Conservation (phyloP, 495 filamentous ascomycete genomes). For the Trichoderma erinaceum region DNA sequence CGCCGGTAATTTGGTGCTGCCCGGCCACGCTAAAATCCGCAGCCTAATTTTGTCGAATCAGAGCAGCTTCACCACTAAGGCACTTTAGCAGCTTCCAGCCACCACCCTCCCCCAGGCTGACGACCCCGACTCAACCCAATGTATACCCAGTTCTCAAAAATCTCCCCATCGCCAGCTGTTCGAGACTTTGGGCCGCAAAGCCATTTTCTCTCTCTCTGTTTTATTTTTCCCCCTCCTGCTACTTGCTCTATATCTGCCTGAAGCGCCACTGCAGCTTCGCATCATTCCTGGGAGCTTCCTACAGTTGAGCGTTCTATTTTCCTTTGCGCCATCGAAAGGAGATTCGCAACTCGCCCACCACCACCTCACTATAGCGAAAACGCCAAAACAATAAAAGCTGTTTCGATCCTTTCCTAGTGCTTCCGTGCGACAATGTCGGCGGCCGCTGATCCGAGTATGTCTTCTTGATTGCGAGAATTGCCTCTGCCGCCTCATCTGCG, state of each 20-base stretch:
- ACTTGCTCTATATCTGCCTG: neutral
- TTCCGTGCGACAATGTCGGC: slow-evolving; percentile 13
- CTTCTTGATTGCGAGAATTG: neutral
- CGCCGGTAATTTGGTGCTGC: neutral
- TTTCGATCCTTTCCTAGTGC: neutral
- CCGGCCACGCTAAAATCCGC: slow-evolving; percentile 10
- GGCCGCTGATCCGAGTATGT: neutral
- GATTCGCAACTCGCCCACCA: neutral
- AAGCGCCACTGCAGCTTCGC: neutral
- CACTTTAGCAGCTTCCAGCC: neutral
- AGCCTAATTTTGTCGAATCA: slow-evolving; percentile 4
- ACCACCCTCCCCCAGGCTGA: slow-evolving; percentile 7
- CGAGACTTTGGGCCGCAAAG: slow-evolving; percentile 6
- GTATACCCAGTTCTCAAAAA: slow-evolving; percentile 3
- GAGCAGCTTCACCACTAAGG: slow-evolving; percentile 1
- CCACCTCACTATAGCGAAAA: neutral
- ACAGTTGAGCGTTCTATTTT: neutral
- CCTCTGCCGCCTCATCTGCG: neutral
- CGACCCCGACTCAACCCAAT: slow-evolving; percentile 8
- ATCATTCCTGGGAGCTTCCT: neutral
- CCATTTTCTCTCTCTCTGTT: neutral
- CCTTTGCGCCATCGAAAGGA: slow-evolving; percentile 4
- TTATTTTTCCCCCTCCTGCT: neutral
- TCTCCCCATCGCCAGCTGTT: neutral
- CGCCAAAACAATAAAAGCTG: neutral